These are phyloP conservation scores for Trichaptum fuscoviolaceum DNA, from an alignment of 768 basidiomycete genomes.

Conservation along the genomic window DNA sequence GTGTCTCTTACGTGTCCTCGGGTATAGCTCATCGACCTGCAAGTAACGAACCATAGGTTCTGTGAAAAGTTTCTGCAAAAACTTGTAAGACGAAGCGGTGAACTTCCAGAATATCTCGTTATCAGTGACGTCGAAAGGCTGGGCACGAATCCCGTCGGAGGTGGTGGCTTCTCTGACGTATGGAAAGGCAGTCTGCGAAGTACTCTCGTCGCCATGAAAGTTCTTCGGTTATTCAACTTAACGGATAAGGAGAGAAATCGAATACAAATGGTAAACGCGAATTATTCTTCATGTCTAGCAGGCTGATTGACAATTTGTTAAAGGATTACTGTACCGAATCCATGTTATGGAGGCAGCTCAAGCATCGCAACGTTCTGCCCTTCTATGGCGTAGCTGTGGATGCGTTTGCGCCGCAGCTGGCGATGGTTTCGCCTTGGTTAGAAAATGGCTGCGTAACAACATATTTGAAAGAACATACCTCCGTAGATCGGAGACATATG, in stretches of 20 bases:
- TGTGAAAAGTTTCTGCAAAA: neutral
- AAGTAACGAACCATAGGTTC: neutral
- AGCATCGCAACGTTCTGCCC: conserved; percentile 10
- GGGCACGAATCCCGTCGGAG: neutral
- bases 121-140: neutral
- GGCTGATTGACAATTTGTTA: neutral
- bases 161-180: conserved; percentile 2
- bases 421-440: conserved; percentile 10
- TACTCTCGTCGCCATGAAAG: conserved; percentile 2
- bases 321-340: conserved; percentile 10
- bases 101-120: neutral
- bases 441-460: conserved; percentile 6
- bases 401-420: conserved; percentile 4
- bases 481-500: neutral
- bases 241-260: neutral
- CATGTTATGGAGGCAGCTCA: conserved; percentile 10
- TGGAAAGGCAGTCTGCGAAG: neutral
- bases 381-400: conserved; percentile 8
- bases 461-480: conserved; percentile 1
- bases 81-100: neutral
- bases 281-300: neutral
- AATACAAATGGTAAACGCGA: neutral
- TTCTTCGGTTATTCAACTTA: conserved; percentile 2
- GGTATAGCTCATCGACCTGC: neutral
- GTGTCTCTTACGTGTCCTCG: neutral